Evolutionary conservation across 805 yeast genomes (phyloP).

Genomic region (Yarrowia alimentaria): DNA sequence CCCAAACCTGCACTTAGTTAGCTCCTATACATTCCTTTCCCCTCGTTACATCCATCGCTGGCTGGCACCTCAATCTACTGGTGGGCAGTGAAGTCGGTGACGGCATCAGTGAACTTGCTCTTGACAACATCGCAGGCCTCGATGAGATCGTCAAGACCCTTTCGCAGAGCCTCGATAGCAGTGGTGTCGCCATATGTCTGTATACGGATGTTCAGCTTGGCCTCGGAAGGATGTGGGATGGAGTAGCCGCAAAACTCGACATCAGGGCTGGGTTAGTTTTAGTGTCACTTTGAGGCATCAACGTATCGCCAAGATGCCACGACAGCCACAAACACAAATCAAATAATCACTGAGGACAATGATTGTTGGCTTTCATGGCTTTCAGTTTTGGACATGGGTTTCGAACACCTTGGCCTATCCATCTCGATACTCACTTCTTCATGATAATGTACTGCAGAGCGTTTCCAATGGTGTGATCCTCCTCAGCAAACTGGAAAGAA

Average conservation of each 20-base stretch:
- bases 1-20: too few relatives aligned
- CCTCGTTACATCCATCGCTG: too few relatives aligned
- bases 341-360: too few relatives aligned
- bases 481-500: constrained; percentile 87
- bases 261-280: constrained; percentile 73
- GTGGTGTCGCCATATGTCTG: constrained; percentile 86
- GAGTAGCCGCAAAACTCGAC: constrained; percentile 98
- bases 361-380: too few relatives aligned
- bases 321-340: too few relatives aligned
- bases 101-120: constrained; percentile 66
- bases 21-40: too few relatives aligned
- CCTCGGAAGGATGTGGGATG: constrained; percentile 96
- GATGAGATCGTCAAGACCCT: constrained; percentile 81
- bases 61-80: too few relatives aligned
- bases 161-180: constrained; percentile 89
- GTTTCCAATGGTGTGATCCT: constrained; percentile 95
- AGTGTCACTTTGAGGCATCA: neutral
- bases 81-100: constrained; percentile 48
- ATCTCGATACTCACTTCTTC: too few relatives aligned
- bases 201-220: constrained; percentile 82
- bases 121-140: constrained; percentile 84
- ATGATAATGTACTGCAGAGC: constrained; percentile 89
- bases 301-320: neutral
- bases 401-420: constrained; percentile 30
- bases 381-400: neutral